phyloP scores from a whole-genome alignment of 2,329 filamentous ascomycete genomes.

The Colletotrichum graminicola region DNA sequence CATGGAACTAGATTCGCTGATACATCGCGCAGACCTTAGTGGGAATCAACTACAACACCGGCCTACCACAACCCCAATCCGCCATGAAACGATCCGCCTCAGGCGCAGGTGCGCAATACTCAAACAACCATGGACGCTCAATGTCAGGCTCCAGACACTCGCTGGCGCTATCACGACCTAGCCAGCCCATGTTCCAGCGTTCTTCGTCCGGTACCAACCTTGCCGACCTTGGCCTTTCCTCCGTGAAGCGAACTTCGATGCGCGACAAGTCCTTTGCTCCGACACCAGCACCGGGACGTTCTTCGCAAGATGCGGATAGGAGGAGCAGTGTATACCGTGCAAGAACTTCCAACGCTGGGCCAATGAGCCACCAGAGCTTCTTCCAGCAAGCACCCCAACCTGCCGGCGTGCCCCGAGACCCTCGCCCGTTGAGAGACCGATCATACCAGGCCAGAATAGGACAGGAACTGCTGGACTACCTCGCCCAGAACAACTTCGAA shows the following conservation, averaged over 20 bases:
- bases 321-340: constrained; percentile 86
- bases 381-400: constrained; percentile 88
- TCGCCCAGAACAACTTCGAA: constrained; percentile 95
- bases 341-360: constrained; percentile 75
- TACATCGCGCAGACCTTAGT: constrained; percentile 78
- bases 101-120: constrained; percentile 74
- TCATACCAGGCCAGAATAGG: constrained; percentile 85
- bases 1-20: constrained; percentile 6
- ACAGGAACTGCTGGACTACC: constrained; percentile 90
- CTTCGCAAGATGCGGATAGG: constrained; percentile 68
- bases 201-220: constrained; percentile 86
- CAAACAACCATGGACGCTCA: constrained; percentile 80
- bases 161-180: constrained; percentile 84
- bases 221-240: constrained; percentile 83
- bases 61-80: constrained; percentile 90
- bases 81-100: constrained; percentile 94
- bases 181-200: constrained; percentile 87
- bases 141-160: constrained; percentile 87
- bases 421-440: constrained; percentile 85
- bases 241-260: constrained; percentile 84
- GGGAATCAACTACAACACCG: constrained; percentile 83
- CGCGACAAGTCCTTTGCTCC: constrained; percentile 71
- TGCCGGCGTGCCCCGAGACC: constrained; percentile 87
- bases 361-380: constrained; percentile 88
- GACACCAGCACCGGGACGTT: constrained; percentile 53